phyloP scores from a whole-genome alignment of 306 rosid species.

The Gastrolobium villosum region DNA sequence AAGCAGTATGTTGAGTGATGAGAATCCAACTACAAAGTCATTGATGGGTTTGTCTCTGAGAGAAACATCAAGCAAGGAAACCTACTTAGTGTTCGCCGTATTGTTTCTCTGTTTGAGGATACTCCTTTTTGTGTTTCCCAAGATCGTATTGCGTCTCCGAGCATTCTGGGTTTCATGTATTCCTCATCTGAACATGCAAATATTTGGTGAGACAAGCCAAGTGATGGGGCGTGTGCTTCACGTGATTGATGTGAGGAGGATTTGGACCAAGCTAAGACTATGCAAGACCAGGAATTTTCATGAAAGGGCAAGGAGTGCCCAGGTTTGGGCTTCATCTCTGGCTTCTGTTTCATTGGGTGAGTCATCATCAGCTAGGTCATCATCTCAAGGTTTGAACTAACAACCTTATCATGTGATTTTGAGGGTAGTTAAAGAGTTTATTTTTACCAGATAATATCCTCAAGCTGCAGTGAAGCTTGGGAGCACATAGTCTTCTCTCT shows the following conservation, averaged over 20 bases:
- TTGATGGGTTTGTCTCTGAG: conserved; percentile 50
- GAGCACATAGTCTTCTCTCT: conserved; percentile 44
- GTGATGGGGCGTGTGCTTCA: conserved; percentile 69
- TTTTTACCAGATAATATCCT: conserved; percentile 37
- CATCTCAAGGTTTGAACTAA: conserved; percentile 52
- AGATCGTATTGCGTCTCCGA: conserved; percentile 54
- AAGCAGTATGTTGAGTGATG: conserved; percentile 42
- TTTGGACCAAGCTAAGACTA: conserved; percentile 73
- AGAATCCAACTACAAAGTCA: conserved; percentile 40
- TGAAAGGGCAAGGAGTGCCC: conserved; percentile 70
- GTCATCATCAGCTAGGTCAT: conserved; percentile 61
- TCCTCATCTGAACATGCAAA: conserved; percentile 79
- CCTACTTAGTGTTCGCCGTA: conserved; percentile 63
- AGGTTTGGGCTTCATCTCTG: conserved; percentile 85
- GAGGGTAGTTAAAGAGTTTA: conserved; percentile 57
- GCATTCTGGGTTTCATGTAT: conserved; percentile 62
- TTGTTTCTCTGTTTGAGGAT: conserved; percentile 72
- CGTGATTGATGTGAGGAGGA: conserved; percentile 79
- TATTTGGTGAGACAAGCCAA: conserved; percentile 82
- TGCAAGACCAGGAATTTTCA: conserved; percentile 73
- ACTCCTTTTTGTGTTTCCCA: conserved; percentile 56
- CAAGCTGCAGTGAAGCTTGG: conserved; percentile 53
- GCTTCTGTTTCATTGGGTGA: conserved; percentile 81
- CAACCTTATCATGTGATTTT: conserved; percentile 40
- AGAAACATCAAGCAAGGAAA: conserved; percentile 62